Evolutionary conservation across 2,329 filamentous ascomycete species (phyloP), one percentile per base, ranked within the genome.

Genomic region (Canariomyces notabilis): DNA sequence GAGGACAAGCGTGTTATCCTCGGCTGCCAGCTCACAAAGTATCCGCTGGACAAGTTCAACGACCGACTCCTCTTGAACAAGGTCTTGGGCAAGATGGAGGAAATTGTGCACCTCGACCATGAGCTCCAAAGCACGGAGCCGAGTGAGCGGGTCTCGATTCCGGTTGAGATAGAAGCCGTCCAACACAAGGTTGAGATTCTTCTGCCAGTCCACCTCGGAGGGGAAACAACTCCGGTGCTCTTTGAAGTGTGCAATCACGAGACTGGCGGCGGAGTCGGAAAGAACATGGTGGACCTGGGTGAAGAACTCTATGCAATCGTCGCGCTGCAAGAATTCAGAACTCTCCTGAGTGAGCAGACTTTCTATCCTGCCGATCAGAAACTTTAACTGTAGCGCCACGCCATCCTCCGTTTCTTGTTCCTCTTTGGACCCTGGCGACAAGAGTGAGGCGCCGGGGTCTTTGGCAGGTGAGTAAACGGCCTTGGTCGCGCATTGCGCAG

Each of bases 161-260:
- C 71, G 72, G 57, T 87, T 79, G 34, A 75, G 74, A 55, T 86
- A 81, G 58, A 89, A 83, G 1, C 75, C 74, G 16, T 76, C 69
- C 14, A 87, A 62, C 1, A 89, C 73, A 20, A 79, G 66, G 14
- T 69, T 67, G 44, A 85, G 70, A 42, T 87, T 85, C 2, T 74
- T 66, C 51, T 84, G 74, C 85, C 85, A 89, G 29, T 78, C 70
- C 37, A 74, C 64, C 55, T 87, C 83, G 0, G 85, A 86, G 2
- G 85, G 85, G 36, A 83, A 84, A 56, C 86, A 85, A 57, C 80
- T 82, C 37, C 83, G 74, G 53, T 85, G 83, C 43, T 86, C 79
- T 45, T 76, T 75, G 53, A 83, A 85, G 59, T 87, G 80, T 36
- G 80, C 75, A 35, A 89, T 73, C 19, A 88, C 75, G 9, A 83